Evolutionary conservation across 2,329 filamentous ascomycete genomes (phyloP), one percentile per base, ranked within the genome.

Genomic region (Tolypocladium amazonense): DNA sequence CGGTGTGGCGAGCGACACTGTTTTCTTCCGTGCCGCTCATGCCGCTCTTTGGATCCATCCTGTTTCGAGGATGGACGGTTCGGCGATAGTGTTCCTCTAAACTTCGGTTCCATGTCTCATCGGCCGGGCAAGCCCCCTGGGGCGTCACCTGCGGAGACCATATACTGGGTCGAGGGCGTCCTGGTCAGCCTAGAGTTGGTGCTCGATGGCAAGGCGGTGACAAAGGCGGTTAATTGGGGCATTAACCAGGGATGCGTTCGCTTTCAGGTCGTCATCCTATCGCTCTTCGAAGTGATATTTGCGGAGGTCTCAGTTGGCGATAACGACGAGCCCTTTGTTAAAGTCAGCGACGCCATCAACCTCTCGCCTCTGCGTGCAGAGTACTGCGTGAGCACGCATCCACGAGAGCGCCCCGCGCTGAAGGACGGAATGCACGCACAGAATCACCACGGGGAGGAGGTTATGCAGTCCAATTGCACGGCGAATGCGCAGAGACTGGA

Each of bases 211-310:
- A 37, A 56, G 15, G 61, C 62, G 25, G 41, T 66, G n/a, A 61
- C 53, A 7, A 50, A 58, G 23, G 62, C 64, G n/a, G 60, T 65
- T 12, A 52, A 20, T n/a, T 64, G 60, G 61, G 65, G 63, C 47
- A 41, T 60, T 25, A 8, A 59, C 4, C 62, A 66, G 41, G 63
- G 65, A n/a, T 56, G 47, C 18, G 15, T 18, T 25, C 50, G 59
- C 38, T 68, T 68, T 47, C 64, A 66, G 45, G 45, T 64, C 11
- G 60, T 65, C 47, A 47, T 61, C 54, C 23, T 67, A 25, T 65
- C 61, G 14, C 61, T 68, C 55, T 68, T 66, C 27, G 9, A 66
- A 56, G 62, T 60, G 14, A 30, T 39, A n/a, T 63, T 68, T 58
- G 65, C 58, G 1, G 64, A 68, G 38, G 64, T 67, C 53, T 61